A percentile compares a stretch with the other conserved stretches of the same genome.
These are phyloP conservation scores for Alloteropsis angusta DNA, from an alignment of 202 grass and related monocot genomes.

Conservation along the genomic window DNA sequence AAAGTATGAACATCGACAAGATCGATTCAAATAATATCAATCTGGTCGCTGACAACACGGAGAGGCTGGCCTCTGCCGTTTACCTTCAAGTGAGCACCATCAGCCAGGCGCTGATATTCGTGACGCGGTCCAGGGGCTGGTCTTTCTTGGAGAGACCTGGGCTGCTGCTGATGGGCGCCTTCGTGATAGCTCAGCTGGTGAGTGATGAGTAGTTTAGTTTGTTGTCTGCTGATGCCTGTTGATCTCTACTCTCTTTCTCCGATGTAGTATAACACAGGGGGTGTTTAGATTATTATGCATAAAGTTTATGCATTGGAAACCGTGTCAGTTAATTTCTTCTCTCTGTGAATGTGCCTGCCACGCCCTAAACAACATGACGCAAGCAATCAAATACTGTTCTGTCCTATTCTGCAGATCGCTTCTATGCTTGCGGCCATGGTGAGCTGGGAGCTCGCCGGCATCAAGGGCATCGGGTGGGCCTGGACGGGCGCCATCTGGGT, in stretches of 20 bases:
- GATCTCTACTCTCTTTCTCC: too few species aligned
- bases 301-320: too few species aligned
- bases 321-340: too few species aligned
- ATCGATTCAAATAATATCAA: neutral
- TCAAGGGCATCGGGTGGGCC: conserved; percentile 48
- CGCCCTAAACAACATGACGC: too few species aligned
- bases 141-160: conserved; percentile 53
- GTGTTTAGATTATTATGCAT: too few species aligned
- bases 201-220: neutral
- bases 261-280: too few species aligned
- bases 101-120: conserved; percentile 63
- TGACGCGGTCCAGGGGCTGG: conserved; percentile 67
- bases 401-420: conserved; percentile 30
- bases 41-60: conserved; percentile 1
- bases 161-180: conserved; percentile 45
- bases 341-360: too few species aligned
- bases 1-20: conserved; percentile 24
- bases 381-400: too few species aligned
- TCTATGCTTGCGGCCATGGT: conserved; percentile 24
- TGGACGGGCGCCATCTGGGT: conserved; percentile 49
- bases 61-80: conserved; percentile 48
- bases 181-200: conserved; percentile 48
- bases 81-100: conserved; percentile 77
- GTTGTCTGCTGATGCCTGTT: too few species aligned
- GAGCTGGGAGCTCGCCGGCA: conserved; percentile 26